Base-by-base conservation (phyloP, 441 rosid genomes). In the Geranium incanum region DNA sequence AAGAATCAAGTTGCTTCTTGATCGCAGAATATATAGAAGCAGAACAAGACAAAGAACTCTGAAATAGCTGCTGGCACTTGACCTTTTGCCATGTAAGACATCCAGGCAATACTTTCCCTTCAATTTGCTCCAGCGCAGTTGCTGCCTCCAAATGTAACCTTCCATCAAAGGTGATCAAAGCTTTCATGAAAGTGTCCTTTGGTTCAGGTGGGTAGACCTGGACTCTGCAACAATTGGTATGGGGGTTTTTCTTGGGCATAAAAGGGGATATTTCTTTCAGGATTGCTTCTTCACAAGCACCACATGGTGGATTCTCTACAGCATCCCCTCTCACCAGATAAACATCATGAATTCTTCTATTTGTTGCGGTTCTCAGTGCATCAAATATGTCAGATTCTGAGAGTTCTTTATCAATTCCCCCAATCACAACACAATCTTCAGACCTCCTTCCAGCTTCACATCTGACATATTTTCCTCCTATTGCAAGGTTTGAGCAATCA, bases 81-180 rank as follows among this genome's bases (percentile, higher is more conserved):
- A 88, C 79, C 78, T 86, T 87, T 80, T 90, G 93, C 96, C 96
- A 87, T 6, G 86, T 71, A 64, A 77, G 78, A 70, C 81, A 84
- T 72, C 88, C 92, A 71, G 87, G 86, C 73, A 87, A 69, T 37
- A 82, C 88, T 71, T 81, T 81, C 67, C 91, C 91, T 70, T 84
- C 82, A 65, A 90, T 71, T 75, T 85, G 89, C 83, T 88, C 84
- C 86, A 90, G 77, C 72, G 94, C 96, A 82, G 78, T 85, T 60
- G 91, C 89, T 68, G 94, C 94, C 82, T 88, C 90, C 83, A 90
- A 79, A 79, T 88, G 96, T 64, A 87, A 76, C 76, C 89, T 82
- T 73, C 91, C 90, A 77, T 88, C 96, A 48, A 88, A 90, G 52
- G 75, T 86, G 72, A 90, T 85, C 28, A 72, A 64, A 7, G 92